phyloP scores from a whole-genome alignment of 768 basidiomycete genomes.

The Phylloporus arenicola region DNA sequence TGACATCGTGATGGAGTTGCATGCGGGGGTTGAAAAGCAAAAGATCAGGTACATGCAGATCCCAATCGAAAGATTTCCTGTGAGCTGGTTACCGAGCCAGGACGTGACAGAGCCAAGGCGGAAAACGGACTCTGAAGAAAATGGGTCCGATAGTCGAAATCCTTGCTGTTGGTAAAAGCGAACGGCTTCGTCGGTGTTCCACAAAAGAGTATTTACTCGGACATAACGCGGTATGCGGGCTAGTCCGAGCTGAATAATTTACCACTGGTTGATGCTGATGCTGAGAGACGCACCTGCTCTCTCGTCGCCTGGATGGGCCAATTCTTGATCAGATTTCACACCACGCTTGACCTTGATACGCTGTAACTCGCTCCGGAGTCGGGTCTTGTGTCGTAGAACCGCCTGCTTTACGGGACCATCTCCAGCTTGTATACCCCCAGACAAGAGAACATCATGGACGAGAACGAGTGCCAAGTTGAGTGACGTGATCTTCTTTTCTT shows the following conservation, averaged over 20 bases:
- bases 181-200: slow-evolving; percentile 63
- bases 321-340: slow-evolving; percentile 55
- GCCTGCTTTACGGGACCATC: slow-evolving; percentile 90
- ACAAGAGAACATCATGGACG: slow-evolving; percentile 84
- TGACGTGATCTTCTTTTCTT: slow-evolving; percentile 75
- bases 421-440: slow-evolving; percentile 82
- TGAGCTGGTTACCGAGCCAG: slow-evolving; percentile 2
- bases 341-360: slow-evolving; percentile 76
- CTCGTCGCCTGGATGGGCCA: slow-evolving; percentile 57
- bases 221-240: slow-evolving; percentile 79
- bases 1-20: slow-evolving; percentile 63
- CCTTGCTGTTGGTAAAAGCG: slow-evolving; percentile 51
- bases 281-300: slow-evolving; percentile 50
- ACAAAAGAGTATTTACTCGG: slow-evolving; percentile 70
- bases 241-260: slow-evolving; percentile 23
- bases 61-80: slow-evolving; percentile 63
- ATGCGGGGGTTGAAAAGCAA: slow-evolving; percentile 67
- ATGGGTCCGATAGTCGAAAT: slow-evolving; percentile 47
- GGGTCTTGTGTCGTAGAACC: slow-evolving; percentile 81
- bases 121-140: slow-evolving; percentile 43
- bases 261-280: not conserved
- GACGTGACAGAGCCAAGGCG: not conserved
- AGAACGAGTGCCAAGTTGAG: slow-evolving; percentile 76
- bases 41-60: slow-evolving; percentile 78
- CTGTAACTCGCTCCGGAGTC: slow-evolving; percentile 81